Conservation (phyloP, 495 filamentous ascomycete genomes). For the Penicillium atrosanguineum region DNA sequence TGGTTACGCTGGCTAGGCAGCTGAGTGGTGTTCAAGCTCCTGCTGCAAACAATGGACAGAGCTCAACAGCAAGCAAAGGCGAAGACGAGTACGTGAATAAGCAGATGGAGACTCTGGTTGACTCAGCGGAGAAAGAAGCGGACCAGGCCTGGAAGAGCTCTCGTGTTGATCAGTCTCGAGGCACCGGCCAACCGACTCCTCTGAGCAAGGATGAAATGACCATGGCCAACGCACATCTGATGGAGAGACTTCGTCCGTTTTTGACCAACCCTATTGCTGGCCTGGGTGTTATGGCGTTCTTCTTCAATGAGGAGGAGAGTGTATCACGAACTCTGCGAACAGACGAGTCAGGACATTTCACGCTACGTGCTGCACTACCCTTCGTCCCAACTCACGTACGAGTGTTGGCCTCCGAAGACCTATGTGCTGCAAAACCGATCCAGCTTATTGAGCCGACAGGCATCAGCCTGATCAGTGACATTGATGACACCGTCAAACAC, state of each 20-base stretch:
- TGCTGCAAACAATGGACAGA: conserved; percentile 29
- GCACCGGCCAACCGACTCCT: conserved; percentile 48
- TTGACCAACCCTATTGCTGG: conserved; percentile 73
- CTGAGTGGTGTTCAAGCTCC: conserved; percentile 81
- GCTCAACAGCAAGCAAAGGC: conserved; percentile 21
- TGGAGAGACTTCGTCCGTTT: conserved; percentile 85
- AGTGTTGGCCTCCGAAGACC: conserved; percentile 78
- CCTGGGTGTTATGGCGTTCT: conserved; percentile 81
- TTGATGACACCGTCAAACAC: conserved; percentile 97
- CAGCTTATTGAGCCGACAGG: conserved; percentile 74
- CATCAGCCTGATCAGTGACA: conserved; percentile 92
- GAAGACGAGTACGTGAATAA: conserved; percentile 63
- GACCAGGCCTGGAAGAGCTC: conserved; percentile 60
- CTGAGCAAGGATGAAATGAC: conserved; percentile 70
- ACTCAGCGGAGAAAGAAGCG: conserved; percentile 65
- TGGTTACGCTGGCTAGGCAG: conserved; percentile 78
- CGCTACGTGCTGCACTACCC: conserved; percentile 68
- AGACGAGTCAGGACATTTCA: conserved; percentile 85
- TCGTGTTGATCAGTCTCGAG: conserved; percentile 14
- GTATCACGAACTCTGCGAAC: conserved; percentile 77
- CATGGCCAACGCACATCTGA: conserved; percentile 78
- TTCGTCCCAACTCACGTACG: conserved; percentile 89
- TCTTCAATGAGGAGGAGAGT: conserved; percentile 78
- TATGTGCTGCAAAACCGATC: conserved; percentile 75
- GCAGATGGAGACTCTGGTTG: conserved; percentile 72